Evolutionary conservation across 2,329 filamentous ascomycete species (phyloP).

Genomic region (Colletotrichum theobromicola): DNA sequence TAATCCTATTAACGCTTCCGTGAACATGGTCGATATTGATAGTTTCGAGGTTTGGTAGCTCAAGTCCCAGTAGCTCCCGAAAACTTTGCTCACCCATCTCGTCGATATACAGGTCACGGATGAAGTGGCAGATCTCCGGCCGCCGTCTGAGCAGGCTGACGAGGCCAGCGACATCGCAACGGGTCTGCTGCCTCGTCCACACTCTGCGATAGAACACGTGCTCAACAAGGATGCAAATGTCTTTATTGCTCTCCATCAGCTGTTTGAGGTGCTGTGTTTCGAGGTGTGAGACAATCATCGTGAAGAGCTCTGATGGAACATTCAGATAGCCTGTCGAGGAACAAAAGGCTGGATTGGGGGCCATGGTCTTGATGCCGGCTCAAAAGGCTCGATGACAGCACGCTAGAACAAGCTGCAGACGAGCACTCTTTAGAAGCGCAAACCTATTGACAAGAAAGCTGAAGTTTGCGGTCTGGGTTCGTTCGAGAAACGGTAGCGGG

Average conservation of each 20-base stretch:
- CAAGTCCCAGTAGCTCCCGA: accelerated
- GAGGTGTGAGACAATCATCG: accelerated
- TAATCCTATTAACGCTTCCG: background rate
- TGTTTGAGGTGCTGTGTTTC: background rate
- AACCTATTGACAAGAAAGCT: background rate
- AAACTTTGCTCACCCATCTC: accelerated
- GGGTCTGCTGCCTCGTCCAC: background rate
- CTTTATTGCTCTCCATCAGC: background rate
- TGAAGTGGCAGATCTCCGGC: accelerated
- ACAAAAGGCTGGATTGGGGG: accelerated
- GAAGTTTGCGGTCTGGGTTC: background rate
- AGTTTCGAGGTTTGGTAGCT: accelerated
- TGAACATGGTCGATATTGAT: accelerated
- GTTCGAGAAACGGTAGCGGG: accelerated
- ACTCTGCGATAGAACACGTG: background rate
- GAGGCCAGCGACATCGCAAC: accelerated
- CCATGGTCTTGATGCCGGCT: background rate
- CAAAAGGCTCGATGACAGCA: background rate
- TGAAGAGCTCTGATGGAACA: background rate
- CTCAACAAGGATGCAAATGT: accelerated
- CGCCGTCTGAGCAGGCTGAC: background rate
- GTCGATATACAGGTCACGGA: accelerated
- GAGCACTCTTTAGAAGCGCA: accelerated
- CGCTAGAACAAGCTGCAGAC: too few species aligned
- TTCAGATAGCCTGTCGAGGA: accelerated